Evolutionary conservation across 305 asterid species (phyloP).

Genomic region (Lippia alba): DNA sequence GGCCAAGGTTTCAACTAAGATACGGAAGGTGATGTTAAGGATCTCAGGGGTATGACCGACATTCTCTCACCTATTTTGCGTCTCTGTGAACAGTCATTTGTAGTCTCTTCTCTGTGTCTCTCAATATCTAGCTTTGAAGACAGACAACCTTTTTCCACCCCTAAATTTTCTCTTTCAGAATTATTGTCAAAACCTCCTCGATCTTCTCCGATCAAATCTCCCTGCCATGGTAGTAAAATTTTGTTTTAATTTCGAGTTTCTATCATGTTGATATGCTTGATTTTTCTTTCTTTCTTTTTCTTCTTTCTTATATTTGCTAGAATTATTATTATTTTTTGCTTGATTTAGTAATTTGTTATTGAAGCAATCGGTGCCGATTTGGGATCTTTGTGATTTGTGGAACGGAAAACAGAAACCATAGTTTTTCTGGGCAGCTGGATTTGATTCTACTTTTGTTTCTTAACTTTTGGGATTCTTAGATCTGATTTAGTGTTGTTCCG

Average conservation of each 20-base stretch:
- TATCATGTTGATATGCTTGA: neutral
- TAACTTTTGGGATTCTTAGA: conserved; percentile 32
- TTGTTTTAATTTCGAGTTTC: neutral
- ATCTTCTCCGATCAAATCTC: conserved; percentile 50
- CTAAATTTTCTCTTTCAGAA: conserved; percentile 37
- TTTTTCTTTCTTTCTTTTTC: neutral
- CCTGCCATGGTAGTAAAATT: conserved; percentile 46
- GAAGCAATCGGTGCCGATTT: conserved; percentile 6
- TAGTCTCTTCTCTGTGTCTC: conserved; percentile 7
- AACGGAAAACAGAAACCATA: neutral
- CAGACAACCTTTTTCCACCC: conserved; percentile 29
- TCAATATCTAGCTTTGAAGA: conserved; percentile 9
- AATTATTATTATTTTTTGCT: neutral
- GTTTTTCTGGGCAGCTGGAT: conserved; percentile 12
- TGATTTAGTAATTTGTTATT: conserved; percentile 1
- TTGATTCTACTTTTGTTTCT: neutral
- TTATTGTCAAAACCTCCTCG: conserved; percentile 31
- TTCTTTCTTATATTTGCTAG: neutral
- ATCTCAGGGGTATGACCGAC: conserved; percentile 16
- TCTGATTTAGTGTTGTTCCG: conserved; percentile 36
- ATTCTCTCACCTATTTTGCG: neutral
- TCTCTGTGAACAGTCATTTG: neutral
- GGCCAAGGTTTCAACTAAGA: too few species aligned
- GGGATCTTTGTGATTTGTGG: conserved; percentile 25
- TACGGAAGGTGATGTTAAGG: conserved; percentile 3